Evolutionary conservation across 768 basidiomycete genomes (phyloP).

Genomic region (Termitomyces sp.): DNA sequence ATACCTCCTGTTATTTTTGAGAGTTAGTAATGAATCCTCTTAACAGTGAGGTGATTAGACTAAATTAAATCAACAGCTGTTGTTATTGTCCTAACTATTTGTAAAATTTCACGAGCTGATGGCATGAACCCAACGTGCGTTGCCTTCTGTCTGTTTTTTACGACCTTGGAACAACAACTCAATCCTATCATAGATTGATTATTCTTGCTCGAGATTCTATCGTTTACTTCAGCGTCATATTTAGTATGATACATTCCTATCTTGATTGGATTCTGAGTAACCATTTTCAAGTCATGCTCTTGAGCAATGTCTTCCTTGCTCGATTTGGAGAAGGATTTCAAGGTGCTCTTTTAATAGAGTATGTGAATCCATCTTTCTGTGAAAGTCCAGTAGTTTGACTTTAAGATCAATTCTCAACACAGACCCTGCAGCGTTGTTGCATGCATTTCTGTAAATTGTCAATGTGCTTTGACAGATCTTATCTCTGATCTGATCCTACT

Average conservation of each 20-base stretch:
- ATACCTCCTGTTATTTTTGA: slow-evolving; percentile 1
- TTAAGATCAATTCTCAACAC: neutral
- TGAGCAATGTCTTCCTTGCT: neutral
- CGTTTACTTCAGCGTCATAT: neutral
- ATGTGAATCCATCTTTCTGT: neutral
- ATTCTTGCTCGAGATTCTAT: slow-evolving; percentile 1
- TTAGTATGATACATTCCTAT: neutral
- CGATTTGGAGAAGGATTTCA: neutral
- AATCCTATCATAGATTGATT: neutral
- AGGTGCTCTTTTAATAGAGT: slow-evolving; percentile 1
- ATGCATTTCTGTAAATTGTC: neutral
- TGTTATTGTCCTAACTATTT: neutral
- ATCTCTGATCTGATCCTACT: neutral
- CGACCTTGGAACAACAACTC: neutral
- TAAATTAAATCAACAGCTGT: neutral
- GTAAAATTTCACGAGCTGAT: neutral
- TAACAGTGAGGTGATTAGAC: neutral
- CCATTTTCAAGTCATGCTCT: neutral
- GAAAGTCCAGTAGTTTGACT: too few relatives aligned
- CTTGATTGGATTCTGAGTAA: neutral
- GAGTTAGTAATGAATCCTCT: neutral
- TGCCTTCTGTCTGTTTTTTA: neutral
- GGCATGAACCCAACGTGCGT: neutral
- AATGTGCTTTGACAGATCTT: too few relatives aligned
- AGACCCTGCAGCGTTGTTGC: neutral